Base-by-base conservation (phyloP, 495 filamentous ascomycete species). In the Aspergillus kassunensis region DNA sequence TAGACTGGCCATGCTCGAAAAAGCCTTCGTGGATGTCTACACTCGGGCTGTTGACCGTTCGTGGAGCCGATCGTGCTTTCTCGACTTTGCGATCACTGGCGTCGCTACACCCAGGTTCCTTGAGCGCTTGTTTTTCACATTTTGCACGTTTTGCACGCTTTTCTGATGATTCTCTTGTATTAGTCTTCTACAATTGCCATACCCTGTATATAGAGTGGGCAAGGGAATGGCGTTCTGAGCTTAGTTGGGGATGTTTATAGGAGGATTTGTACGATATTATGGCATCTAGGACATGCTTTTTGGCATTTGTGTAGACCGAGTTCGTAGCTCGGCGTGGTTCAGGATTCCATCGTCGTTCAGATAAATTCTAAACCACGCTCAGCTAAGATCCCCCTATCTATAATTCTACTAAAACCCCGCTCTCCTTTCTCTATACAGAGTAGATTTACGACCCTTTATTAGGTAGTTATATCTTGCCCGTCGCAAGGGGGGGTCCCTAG, bases 1-100 rank as follows among this genome's bases (percentile, higher is more conserved):
- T 95, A 77, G 75, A 44, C 10, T 2, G 9, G 18, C 30, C 16
- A 33, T 9, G 24, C 4, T 33, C 30, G 30, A 4, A 33, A 33
- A 30, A 24, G 16, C 23, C 27, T 33, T 48, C 30, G 18, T 31
- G 15, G 19, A 13, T 34, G n/a, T n/a, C n/a, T n/a, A n/a, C n/a
- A n/a, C 24, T 27, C 24, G 24, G n/a, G n/a, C 41, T 36, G 27
- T 29, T 23, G 33, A 19, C 25, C 29, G 25, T 45, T 19, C 4
- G 35, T 47, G 49, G 39, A 25, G 36, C 36, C 19, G 30, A 20
- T 24, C 7, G 20, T 8, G 23, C 18, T 31, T 31, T 41, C 23
- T 45, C 20, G 15, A 24, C 23, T 31, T n/a, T 20, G 18, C 3
- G 39, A 27, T 18, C 9, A 10, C 30, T 34, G 21, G 18, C 16